These are phyloP conservation scores for Bromus sterilis DNA, from an alignment of 176 grass and related monocot species.

Conservation along the genomic window DNA sequence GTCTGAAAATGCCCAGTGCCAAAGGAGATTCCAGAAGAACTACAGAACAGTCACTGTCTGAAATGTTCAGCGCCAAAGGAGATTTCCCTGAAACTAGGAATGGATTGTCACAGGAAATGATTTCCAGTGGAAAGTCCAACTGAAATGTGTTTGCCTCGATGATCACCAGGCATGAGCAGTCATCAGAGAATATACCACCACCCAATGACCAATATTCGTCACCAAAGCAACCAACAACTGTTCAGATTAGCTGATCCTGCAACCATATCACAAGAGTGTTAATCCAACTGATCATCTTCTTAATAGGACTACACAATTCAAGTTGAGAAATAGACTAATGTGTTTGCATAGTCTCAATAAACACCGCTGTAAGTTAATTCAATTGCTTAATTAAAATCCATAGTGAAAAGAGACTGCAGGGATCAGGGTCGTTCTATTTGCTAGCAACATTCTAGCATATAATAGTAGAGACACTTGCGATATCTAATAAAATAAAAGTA, in stretches of 20 bases:
- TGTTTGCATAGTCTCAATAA: background rate
- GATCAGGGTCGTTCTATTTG: background rate
- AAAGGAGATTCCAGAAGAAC: slow-evolving; percentile 23
- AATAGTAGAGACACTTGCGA: background rate
- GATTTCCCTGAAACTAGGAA: slow-evolving; percentile 19
- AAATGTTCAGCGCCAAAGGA: slow-evolving; percentile 35
- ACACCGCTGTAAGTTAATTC: background rate
- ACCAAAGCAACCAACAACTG: slow-evolving; percentile 12
- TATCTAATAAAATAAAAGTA: background rate
- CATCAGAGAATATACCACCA: slow-evolving; percentile 20
- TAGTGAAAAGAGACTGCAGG: background rate
- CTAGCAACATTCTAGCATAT: background rate
- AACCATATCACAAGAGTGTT: slow-evolving; percentile 18
- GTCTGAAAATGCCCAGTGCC: slow-evolving; percentile 15
- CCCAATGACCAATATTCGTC: background rate
- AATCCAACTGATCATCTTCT: slow-evolving; percentile 10
- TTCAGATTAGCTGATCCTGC: slow-evolving; percentile 29
- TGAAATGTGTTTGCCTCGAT: background rate
- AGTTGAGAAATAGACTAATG: background rate
- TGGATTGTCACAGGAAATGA: slow-evolving; percentile 9
- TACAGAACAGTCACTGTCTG: background rate
- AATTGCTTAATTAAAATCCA: background rate
- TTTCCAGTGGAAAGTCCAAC: slow-evolving; percentile 8
- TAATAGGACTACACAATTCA: background rate
- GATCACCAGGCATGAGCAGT: slow-evolving; percentile 7